Evolutionary conservation across 371 early-diverging fungal species (phyloP).

Genomic region (Rhizomucor miehei): DNA sequence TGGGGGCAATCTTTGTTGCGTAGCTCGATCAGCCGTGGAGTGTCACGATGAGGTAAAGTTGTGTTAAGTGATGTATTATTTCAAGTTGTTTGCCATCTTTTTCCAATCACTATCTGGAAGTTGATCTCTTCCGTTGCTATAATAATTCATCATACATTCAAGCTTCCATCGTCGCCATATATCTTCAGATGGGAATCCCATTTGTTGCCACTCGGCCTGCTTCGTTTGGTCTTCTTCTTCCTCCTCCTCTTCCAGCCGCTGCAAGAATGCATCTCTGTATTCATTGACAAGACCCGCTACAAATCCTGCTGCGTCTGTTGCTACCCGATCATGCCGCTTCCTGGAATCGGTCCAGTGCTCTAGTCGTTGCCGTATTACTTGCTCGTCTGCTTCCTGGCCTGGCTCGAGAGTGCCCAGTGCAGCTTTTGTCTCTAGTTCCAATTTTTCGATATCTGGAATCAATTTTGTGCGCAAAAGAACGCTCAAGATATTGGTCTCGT

Average conservation of each 20-base stretch:
- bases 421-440: slow-evolving; percentile 52
- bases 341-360: slow-evolving; percentile 34
- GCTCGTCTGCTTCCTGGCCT: slow-evolving; percentile 29
- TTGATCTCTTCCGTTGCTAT: slow-evolving; percentile 46
- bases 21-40: too few species aligned
- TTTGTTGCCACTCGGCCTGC: slow-evolving; percentile 37
- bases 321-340: slow-evolving; percentile 42
- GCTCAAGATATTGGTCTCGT: slow-evolving; percentile 57
- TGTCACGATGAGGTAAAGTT: too few species aligned
- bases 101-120: slow-evolving; percentile 44
- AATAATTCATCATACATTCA: slow-evolving; percentile 45
- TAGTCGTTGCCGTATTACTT: slow-evolving; percentile 23
- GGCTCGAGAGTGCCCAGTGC: slow-evolving; percentile 27
- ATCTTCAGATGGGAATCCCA: slow-evolving; percentile 40
- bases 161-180: slow-evolving; percentile 46
- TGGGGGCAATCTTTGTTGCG: too few species aligned
- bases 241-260: slow-evolving; percentile 20
- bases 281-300: slow-evolving; percentile 30
- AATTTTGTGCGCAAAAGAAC: slow-evolving; percentile 63
- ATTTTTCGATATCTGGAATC: slow-evolving; percentile 61
- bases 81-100: slow-evolving; percentile 22
- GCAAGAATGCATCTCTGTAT: slow-evolving; percentile 31
- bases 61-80: not conserved
- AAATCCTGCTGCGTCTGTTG: slow-evolving; percentile 26
- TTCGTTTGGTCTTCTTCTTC: slow-evolving; percentile 17